Conservation (phyloP, 2,329 filamentous ascomycete genomes). For the Colletotrichum nymphaeae region DNA sequence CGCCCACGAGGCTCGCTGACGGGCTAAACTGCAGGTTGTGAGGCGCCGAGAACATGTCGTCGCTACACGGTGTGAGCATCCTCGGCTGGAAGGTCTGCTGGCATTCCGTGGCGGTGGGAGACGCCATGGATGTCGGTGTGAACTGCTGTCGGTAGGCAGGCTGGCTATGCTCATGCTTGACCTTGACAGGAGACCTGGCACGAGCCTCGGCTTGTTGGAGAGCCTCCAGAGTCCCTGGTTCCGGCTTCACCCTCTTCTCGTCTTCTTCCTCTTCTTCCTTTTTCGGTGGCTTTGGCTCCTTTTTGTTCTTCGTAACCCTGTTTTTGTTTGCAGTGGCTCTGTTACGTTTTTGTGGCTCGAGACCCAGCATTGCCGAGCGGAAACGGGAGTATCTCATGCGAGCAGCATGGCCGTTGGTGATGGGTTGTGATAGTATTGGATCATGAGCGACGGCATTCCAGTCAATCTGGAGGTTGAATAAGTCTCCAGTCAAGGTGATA, state of each 20-base stretch:
- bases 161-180: slow-evolving; percentile 53
- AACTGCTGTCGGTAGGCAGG: slow-evolving; percentile 47
- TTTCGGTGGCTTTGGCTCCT: slow-evolving; percentile 51
- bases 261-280: slow-evolving; percentile 48
- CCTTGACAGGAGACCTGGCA: slow-evolving; percentile 38
- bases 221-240: slow-evolving; percentile 44
- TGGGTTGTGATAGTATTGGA: slow-evolving; percentile 63
- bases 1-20: slow-evolving; percentile 44
- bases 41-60: slow-evolving; percentile 53
- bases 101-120: slow-evolving; percentile 45
- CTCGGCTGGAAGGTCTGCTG: slow-evolving; percentile 48
- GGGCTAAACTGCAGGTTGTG: slow-evolving; percentile 47
- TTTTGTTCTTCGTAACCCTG: slow-evolving; percentile 60
- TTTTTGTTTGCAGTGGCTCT: slow-evolving; percentile 53
- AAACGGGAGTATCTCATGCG: slow-evolving; percentile 71
- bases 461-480: slow-evolving; percentile 59
- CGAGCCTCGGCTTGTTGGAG: slow-evolving; percentile 20
- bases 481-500: slow-evolving; percentile 39
- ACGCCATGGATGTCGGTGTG: slow-evolving; percentile 50
- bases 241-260: slow-evolving; percentile 49
- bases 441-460: slow-evolving; percentile 68
- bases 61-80: slow-evolving; percentile 66
- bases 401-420: slow-evolving; percentile 70
- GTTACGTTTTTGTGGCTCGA: slow-evolving; percentile 60
- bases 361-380: slow-evolving; percentile 56